Evolutionary conservation across 2,329 filamentous ascomycete genomes (phyloP).

Genomic region (Diaporthe sp.): DNA sequence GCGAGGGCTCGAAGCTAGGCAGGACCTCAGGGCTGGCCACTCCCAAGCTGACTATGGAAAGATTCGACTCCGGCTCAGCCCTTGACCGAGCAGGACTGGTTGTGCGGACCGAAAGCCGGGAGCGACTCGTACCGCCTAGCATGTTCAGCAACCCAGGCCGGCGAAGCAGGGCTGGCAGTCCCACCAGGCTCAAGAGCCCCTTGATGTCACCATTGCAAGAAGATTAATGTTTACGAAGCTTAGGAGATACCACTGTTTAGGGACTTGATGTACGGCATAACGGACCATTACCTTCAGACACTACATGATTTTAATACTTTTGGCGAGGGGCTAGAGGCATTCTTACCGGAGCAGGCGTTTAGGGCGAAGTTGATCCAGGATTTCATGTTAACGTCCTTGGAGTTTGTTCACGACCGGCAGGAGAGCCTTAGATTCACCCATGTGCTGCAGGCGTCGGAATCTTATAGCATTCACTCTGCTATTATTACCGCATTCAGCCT

Average conservation of each 20-base stretch:
- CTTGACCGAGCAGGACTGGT: slow-evolving; percentile 80
- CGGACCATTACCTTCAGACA: slow-evolving; percentile 25
- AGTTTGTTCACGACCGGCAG: slow-evolving; percentile 13
- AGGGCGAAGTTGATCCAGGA: not conserved
- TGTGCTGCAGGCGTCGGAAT: not conserved
- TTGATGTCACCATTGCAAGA: slow-evolving; percentile 64
- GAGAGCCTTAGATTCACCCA: slow-evolving; percentile 8
- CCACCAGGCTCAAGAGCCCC: slow-evolving; percentile 71
- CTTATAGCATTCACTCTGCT: not conserved
- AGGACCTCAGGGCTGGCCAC: slow-evolving; percentile 77
- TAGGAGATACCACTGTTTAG: slow-evolving; percentile 31
- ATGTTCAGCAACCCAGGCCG: slow-evolving; percentile 63
- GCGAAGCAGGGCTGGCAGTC: slow-evolving; percentile 69
- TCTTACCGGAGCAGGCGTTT: slow-evolving; percentile 18
- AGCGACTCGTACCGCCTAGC: slow-evolving; percentile 74
- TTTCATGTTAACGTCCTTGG: not conserved
- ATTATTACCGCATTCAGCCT: not conserved
- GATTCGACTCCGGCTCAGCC: slow-evolving; percentile 63
- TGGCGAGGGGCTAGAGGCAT: slow-evolving; percentile 6
- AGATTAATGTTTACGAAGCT: slow-evolving; percentile 43
- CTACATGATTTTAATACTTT: slow-evolving; percentile 38
- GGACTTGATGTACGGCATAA: slow-evolving; percentile 37
- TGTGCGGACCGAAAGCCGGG: slow-evolving; percentile 87
- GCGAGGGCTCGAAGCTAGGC: slow-evolving; percentile 68
- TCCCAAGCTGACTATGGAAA: slow-evolving; percentile 69